Conservation (phyloP, 2,329 filamentous ascomycete genomes). For the Ophiobolus disseminans region DNA sequence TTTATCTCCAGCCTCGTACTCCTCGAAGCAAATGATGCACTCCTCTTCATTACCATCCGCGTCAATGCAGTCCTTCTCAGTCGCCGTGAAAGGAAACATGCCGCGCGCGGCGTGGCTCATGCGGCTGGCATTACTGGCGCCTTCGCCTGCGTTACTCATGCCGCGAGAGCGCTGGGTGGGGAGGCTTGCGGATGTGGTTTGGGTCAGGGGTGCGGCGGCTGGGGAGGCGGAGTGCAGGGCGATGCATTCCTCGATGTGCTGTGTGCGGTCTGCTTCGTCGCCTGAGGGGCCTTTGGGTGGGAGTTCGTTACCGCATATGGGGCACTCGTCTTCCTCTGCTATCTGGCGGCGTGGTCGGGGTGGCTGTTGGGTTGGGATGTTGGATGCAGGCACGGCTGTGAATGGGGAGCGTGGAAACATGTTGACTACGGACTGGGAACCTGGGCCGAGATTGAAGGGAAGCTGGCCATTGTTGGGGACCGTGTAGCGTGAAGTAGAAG, state of each 20-base stretch:
- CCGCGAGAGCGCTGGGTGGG: slow-evolving; percentile 41
- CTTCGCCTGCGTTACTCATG: slow-evolving; percentile 42
- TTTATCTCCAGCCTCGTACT: slow-evolving; percentile 66
- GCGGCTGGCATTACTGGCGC: slow-evolving; percentile 28
- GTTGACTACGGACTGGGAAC: slow-evolving; percentile 17
- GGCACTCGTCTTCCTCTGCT: slow-evolving; percentile 78
- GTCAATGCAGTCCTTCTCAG: slow-evolving; percentile 68
- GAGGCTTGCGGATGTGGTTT: slow-evolving; percentile 34
- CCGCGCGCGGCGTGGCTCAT: slow-evolving; percentile 41
- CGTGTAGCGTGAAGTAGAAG: slow-evolving; percentile 19
- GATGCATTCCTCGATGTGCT: slow-evolving; percentile 55
- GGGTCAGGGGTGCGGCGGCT: slow-evolving; percentile 18
- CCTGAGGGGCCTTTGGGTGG: slow-evolving; percentile 58
- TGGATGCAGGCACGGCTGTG: slow-evolving; percentile 17
- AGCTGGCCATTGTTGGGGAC: slow-evolving; percentile 10
- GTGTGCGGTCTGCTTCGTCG: slow-evolving; percentile 51
- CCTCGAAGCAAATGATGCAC: slow-evolving; percentile 70
- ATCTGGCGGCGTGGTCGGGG: slow-evolving; percentile 40
- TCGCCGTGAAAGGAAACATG: slow-evolving; percentile 63
- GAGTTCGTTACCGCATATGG: slow-evolving; percentile 75
- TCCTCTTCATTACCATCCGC: slow-evolving; percentile 61
- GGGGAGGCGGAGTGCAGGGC: slow-evolving; percentile 36
- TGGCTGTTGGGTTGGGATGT: slow-evolving; percentile 24
- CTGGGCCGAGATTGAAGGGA: slow-evolving; percentile 13
- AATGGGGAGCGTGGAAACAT: slow-evolving; percentile 26